These are phyloP conservation scores for Pleurotus citrinopileatus DNA, from an alignment of 768 basidiomycete species.

Conservation along the genomic window DNA sequence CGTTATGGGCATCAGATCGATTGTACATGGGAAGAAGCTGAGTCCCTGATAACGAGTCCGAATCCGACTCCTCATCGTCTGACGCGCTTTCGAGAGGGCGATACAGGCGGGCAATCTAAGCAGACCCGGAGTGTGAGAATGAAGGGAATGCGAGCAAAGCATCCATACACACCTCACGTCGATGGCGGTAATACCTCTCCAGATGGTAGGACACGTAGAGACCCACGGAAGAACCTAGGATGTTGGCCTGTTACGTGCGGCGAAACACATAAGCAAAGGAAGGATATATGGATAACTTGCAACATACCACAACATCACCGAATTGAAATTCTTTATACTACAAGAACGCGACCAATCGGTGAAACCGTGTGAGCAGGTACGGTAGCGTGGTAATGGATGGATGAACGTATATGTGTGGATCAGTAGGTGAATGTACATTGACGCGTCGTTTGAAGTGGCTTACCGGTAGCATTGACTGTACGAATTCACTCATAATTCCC, in stretches of 20 bases:
- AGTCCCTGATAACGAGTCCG: conserved; percentile 39
- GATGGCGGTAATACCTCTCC: conserved; percentile 73
- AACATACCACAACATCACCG: conserved; percentile 63
- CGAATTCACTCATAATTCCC: conserved; percentile 77
- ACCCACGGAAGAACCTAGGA: conserved; percentile 70
- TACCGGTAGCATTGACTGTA: conserved; percentile 75
- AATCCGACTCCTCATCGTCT: conserved; percentile 47
- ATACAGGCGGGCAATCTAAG: conserved; percentile 75
- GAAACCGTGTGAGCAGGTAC: no score
- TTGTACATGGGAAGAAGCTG: conserved; percentile 60
- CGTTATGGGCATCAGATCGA: neutral
- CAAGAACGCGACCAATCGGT: neutral
- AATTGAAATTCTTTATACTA: conserved; percentile 73
- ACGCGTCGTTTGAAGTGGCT: conserved; percentile 21
- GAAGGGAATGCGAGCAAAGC: neutral
- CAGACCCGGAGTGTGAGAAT: neutral
- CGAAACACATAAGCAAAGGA: neutral
- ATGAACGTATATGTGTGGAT: no score
- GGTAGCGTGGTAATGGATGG: no score
- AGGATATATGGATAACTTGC: conserved; percentile 8
- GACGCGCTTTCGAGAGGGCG: conserved; percentile 59
- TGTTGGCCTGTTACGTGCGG: conserved; percentile 57
- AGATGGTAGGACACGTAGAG: conserved; percentile 63
- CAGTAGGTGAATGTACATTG: neutral
- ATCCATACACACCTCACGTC: conserved; percentile 59